These are phyloP conservation scores for Dichomitus squalens DNA, from an alignment of 1,284 basidiomycete genomes.

Conservation along the genomic window DNA sequence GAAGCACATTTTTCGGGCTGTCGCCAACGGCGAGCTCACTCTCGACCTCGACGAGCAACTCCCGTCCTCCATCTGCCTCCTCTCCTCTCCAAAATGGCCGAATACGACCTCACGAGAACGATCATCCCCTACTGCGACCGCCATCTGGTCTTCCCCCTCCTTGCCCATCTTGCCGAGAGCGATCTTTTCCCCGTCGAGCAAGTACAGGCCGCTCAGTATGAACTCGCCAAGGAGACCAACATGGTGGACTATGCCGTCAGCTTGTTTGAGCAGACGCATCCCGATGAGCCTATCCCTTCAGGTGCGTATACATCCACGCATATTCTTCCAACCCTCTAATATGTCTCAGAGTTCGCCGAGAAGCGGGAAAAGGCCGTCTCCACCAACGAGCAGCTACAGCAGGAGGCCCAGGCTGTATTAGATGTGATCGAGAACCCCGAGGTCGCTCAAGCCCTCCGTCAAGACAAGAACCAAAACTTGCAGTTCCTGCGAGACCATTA, in stretches of 20 bases:
- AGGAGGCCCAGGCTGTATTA: slow-evolving; percentile 90
- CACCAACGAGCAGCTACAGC: slow-evolving; percentile 82
- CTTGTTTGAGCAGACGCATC: slow-evolving; percentile 78
- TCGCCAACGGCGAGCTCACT: slow-evolving; percentile 9
- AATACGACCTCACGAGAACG: slow-evolving; percentile 89
- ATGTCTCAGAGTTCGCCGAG: slow-evolving; percentile 70
- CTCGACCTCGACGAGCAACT: slow-evolving; percentile 5
- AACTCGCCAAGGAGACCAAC: slow-evolving; percentile 94
- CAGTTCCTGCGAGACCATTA: slow-evolving; percentile 94
- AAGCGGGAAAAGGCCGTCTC: slow-evolving; percentile 83
- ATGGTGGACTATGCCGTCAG: slow-evolving; percentile 91
- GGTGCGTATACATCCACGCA: slow-evolving; percentile 45
- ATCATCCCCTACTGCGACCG: slow-evolving; percentile 94
- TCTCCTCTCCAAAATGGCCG: slow-evolving; percentile 58
- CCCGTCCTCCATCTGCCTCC: background rate
- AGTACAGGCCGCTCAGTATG: slow-evolving; percentile 89
- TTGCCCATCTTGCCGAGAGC: slow-evolving; percentile 82
- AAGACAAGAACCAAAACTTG: slow-evolving; percentile 97
- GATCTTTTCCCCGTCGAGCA: slow-evolving; percentile 77
- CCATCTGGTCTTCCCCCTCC: slow-evolving; percentile 91
- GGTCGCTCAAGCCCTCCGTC: slow-evolving; percentile 86
- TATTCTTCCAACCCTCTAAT: background rate
- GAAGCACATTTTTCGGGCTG: slow-evolving; percentile 19
- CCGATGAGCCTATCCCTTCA: slow-evolving; percentile 65
- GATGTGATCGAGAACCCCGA: slow-evolving; percentile 97